Evolutionary conservation across 805 yeast species (phyloP).

Genomic region (Candida nemodendra): DNA sequence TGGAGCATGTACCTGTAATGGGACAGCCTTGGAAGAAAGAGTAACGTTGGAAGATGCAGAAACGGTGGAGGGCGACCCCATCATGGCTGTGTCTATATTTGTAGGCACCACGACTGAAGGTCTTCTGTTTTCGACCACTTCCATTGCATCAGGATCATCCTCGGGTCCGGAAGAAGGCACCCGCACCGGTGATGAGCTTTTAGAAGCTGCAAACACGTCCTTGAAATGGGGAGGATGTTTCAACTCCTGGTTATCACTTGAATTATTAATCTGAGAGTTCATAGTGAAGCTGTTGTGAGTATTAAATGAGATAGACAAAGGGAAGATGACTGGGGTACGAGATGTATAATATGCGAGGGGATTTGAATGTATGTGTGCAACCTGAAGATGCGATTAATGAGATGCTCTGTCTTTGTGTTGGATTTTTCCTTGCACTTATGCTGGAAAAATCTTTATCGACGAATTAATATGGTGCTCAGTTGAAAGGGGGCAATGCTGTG

Average conservation of each 20-base stretch:
- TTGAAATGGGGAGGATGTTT: slow-evolving; percentile 31
- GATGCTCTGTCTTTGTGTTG: no score
- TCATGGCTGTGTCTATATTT: slow-evolving; percentile 18
- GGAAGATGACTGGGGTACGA: no score
- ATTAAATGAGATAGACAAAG: no score
- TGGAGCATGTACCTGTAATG: slow-evolving; percentile 12
- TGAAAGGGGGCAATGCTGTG: no score
- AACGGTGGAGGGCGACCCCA: slow-evolving; percentile 18
- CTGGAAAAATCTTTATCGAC: no score
- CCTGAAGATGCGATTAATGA: background rate
- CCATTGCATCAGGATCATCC: slow-evolving; percentile 16
- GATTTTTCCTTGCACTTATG: no score
- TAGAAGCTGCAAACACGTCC: slow-evolving; percentile 32
- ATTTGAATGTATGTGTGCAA: background rate
- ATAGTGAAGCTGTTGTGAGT: slow-evolving; percentile 29
- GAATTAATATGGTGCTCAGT: no score
- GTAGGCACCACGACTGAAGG: slow-evolving; percentile 29
- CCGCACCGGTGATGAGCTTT: slow-evolving; percentile 15
- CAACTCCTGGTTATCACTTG: slow-evolving; percentile 37
- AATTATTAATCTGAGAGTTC: slow-evolving; percentile 40
- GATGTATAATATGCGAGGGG: no score
- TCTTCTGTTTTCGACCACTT: slow-evolving; percentile 29
- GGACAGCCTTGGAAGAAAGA: slow-evolving; percentile 12
- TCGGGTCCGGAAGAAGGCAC: slow-evolving; percentile 10
- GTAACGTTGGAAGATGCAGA: slow-evolving; percentile 12